These are phyloP conservation scores for Xerocomus potaroensis DNA, from an alignment of 768 basidiomycete species.

Conservation along the genomic window DNA sequence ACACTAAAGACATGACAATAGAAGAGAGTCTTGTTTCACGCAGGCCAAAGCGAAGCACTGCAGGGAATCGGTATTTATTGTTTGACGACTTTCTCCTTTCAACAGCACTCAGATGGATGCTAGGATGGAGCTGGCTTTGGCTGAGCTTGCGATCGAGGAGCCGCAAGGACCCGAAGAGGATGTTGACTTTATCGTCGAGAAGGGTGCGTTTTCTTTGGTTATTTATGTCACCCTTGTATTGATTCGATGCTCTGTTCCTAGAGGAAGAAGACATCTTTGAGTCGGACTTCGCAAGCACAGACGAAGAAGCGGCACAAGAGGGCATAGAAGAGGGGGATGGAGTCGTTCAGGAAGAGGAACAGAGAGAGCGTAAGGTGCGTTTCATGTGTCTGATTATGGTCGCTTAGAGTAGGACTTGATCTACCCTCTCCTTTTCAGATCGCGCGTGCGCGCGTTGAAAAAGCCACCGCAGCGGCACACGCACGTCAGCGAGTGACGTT, in stretches of 20 bases:
- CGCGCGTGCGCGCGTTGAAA: constrained; percentile 53
- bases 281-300: constrained; percentile 84
- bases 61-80: constrained; percentile 65
- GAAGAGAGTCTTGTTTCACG: constrained; percentile 31
- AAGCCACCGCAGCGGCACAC: constrained; percentile 62
- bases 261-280: constrained; percentile 81
- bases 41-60: constrained; percentile 66
- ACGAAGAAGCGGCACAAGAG: constrained; percentile 57
- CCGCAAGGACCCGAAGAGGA: constrained; percentile 68
- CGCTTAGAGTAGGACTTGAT: neutral
- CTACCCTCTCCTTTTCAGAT: constrained; percentile 34
- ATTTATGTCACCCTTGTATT: neutral
- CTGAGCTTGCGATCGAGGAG: constrained; percentile 45
- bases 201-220: constrained; percentile 38
- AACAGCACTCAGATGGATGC: neutral
- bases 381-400: neutral
- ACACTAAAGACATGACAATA: constrained; percentile 7
- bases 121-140: constrained; percentile 77
- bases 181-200: constrained; percentile 61
- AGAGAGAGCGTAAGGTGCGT: constrained; percentile 31
- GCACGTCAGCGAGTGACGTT: constrained; percentile 65
- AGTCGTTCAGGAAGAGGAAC: constrained; percentile 58
- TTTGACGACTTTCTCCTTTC: neutral
- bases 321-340: constrained; percentile 55
- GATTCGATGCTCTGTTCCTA: constrained; percentile 21